A percentile compares a stretch with the other conserved stretches of the same genome.
These are phyloP conservation scores for Metschnikowia colocasiae DNA, from an alignment of 805 yeast species.

Conservation along the genomic window DNA sequence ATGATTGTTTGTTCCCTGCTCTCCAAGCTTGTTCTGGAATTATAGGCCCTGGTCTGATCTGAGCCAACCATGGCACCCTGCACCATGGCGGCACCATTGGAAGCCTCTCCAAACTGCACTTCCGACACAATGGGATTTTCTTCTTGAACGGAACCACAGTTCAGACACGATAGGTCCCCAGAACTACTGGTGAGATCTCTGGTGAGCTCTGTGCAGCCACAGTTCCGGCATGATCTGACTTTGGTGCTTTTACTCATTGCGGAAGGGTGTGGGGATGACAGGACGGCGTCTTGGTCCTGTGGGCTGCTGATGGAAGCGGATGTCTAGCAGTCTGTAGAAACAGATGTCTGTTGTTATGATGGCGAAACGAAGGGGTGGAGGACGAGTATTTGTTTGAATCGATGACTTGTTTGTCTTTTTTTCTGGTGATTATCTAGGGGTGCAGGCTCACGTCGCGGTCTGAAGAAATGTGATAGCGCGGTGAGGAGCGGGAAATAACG, in stretches of 20 bases:
- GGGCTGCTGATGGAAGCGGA: not conserved
- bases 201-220: slow-evolving; percentile 16
- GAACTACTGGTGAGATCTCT: slow-evolving; percentile 27
- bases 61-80: slow-evolving; percentile 92
- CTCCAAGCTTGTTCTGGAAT: slow-evolving; percentile 71
- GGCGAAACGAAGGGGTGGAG: not conserved
- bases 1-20: slow-evolving; percentile 85
- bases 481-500: no score
- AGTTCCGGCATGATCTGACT: slow-evolving; percentile 14
- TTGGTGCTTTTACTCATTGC: slow-evolving; percentile 11
- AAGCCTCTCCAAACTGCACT: slow-evolving; percentile 87
- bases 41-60: slow-evolving; percentile 74
- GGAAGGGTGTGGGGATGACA: not conserved
- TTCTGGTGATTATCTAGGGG: slow-evolving; percentile 1
- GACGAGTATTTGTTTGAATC: not conserved
- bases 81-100: slow-evolving; percentile 92
- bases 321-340: not conserved
- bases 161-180: slow-evolving; percentile 72
- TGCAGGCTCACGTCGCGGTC: slow-evolving; percentile 5
- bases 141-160: slow-evolving; percentile 84
- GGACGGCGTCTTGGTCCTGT: not conserved
- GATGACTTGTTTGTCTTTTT: slow-evolving; percentile 4
- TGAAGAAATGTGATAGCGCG: not conserved
- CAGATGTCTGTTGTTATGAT: no score
- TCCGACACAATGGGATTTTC: slow-evolving; percentile 95